phyloP scores from a whole-genome alignment of 345 rosid genomes.

The Kandelia obovata region DNA sequence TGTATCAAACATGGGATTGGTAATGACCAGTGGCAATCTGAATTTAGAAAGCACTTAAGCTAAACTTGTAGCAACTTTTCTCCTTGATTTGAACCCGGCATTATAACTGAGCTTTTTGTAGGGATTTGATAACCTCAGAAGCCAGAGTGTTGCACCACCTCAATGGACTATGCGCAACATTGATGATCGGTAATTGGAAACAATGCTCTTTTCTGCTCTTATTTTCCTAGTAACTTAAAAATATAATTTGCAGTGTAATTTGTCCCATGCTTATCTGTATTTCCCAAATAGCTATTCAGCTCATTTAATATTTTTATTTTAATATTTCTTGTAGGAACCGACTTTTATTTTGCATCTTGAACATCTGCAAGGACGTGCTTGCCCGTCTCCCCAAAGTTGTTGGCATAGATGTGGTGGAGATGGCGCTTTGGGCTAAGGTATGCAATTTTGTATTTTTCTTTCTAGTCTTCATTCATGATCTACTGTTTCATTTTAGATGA shows the following conservation, averaged over 20 bases:
- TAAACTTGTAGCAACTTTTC: background rate
- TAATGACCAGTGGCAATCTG: background rate
- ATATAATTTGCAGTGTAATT: background rate
- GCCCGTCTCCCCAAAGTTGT: conserved; percentile 34
- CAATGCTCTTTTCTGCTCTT: background rate
- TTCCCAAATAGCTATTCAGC: background rate
- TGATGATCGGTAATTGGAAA: conserved; percentile 71
- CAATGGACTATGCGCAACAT: conserved; percentile 99
- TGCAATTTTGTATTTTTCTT: conserved; percentile 10
- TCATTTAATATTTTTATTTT: background rate
- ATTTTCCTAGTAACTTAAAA: background rate
- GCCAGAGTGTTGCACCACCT: conserved; percentile 93
- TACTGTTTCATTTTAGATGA: background rate
- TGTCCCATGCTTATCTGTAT: background rate
- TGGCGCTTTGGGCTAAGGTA: conserved; percentile 76
- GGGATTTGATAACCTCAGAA: conserved; percentile 99
- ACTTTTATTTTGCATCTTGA: conserved; percentile 31
- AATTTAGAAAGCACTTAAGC: conserved; percentile 16
- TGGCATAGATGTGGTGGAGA: conserved; percentile 36
- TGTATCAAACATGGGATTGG: conserved; percentile 12
- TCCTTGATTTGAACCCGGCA: background rate
- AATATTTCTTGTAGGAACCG: conserved; percentile 17
- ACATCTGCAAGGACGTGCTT: conserved; percentile 31
- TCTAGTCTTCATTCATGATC: conserved; percentile 13
- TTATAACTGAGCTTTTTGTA: conserved; percentile 38